Evolutionary conservation across 2,329 filamentous ascomycete genomes (phyloP).

Genomic region (Pseudopyricularia javanii): DNA sequence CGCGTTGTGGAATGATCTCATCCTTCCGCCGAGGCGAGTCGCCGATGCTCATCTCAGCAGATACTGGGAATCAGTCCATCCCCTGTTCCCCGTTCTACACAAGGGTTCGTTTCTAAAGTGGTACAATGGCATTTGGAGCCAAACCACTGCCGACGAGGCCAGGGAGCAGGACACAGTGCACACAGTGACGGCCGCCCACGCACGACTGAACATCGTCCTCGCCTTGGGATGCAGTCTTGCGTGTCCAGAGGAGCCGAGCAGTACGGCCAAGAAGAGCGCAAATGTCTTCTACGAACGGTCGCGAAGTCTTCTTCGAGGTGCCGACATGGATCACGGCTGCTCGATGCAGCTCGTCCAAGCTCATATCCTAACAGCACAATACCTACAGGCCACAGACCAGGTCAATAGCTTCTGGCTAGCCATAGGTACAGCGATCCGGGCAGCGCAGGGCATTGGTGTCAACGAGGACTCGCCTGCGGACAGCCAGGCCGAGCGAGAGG

Average conservation of each 20-base stretch:
- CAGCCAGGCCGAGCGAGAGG: neutral
- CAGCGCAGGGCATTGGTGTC: slow-evolving; percentile 12
- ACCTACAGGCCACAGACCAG: slow-evolving; percentile 1
- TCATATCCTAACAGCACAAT: slow-evolving; percentile 2
- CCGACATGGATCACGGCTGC: slow-evolving; percentile 2
- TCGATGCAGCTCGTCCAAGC: slow-evolving; percentile 3
- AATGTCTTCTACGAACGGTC: slow-evolving; percentile 2
- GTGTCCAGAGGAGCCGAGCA: neutral
- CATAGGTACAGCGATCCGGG: slow-evolving; percentile 5
- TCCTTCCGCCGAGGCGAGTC: slow-evolving; percentile 1
- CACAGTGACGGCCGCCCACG: slow-evolving; percentile 1
- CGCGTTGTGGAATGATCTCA: slow-evolving; percentile 1
- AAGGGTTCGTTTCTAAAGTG: slow-evolving; percentile 5
- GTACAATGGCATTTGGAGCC: slow-evolving; percentile 6
- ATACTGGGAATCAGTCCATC: slow-evolving; percentile 9
- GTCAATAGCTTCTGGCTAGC: slow-evolving; percentile 4
- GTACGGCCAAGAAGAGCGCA: neutral
- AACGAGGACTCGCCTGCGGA: slow-evolving; percentile 4
- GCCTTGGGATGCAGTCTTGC: slow-evolving; percentile 1
- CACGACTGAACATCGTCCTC: slow-evolving; percentile 2
- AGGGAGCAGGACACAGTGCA: neutral
- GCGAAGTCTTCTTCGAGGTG: neutral
- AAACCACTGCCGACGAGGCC: neutral
- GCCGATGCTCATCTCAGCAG: slow-evolving; percentile 1
- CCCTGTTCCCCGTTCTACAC: slow-evolving; percentile 8